Evolutionary conservation across 1,139 yeast species (phyloP).

Genomic region (Magnusiomyces suaveolens): DNA sequence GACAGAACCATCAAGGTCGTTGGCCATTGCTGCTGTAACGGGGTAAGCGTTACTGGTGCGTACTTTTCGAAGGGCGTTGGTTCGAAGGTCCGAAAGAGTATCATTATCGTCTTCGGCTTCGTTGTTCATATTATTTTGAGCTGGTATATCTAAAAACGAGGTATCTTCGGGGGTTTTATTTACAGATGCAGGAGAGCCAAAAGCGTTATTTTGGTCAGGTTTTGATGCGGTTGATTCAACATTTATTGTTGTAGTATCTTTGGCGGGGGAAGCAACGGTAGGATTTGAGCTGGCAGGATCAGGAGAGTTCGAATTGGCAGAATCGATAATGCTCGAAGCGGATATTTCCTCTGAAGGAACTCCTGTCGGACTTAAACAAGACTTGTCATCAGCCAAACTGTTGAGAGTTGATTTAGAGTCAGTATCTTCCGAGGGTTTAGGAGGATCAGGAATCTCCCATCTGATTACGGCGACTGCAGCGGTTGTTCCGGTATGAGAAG

Average conservation of each 20-base stretch:
- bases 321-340: too few species aligned
- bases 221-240: neutral
- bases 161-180: neutral
- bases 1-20: neutral
- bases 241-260: neutral
- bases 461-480: conserved; percentile 89
- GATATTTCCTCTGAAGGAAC: too few species aligned
- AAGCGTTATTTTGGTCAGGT: neutral
- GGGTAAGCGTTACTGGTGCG: neutral
- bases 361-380: too few species aligned
- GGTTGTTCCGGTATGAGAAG: conserved; percentile 77
- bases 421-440: neutral
- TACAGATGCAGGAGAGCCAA: neutral
- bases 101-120: neutral
- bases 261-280: neutral
- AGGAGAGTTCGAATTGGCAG: too few species aligned
- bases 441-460: conserved; percentile 50
- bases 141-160: neutral
- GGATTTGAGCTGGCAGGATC: too few species aligned
- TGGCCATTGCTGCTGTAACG: neutral
- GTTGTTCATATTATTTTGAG: neutral
- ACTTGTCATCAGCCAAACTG: neutral
- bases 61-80: neutral
- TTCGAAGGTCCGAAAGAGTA: neutral
- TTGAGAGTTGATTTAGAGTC: neutral